A percentile compares a stretch with the other conserved stretches of the same genome.
Conservation (phyloP, 139 green algal genomes). For the Coelastrella sp. region DNA sequence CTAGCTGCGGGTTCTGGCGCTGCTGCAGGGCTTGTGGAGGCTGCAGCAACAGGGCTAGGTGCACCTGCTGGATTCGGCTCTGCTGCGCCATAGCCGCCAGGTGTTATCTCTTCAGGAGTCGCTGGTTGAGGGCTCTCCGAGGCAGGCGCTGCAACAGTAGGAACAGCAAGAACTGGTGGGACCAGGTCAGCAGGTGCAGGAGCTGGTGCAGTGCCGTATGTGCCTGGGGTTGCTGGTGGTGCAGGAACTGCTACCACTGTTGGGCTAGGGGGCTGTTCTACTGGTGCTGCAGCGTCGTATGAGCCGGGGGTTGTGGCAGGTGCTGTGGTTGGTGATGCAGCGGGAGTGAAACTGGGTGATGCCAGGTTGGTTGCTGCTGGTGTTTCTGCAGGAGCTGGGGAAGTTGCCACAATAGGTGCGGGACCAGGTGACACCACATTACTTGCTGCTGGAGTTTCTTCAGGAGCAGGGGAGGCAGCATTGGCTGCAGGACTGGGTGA, state of each 20-base stretch:
- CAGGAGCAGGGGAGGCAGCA: background rate
- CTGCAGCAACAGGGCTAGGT: background rate
- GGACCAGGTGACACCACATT: background rate
- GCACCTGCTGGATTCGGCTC: background rate
- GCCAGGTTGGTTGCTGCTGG: too few relatives aligned
- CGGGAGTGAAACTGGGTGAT: too few relatives aligned
- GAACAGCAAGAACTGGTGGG: background rate
- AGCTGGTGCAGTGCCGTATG: background rate
- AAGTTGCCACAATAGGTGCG: too few relatives aligned
- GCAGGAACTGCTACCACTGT: background rate
- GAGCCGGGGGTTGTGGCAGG: background rate
- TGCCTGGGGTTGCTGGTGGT: background rate
- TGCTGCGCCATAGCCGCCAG: background rate
- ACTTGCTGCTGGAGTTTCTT: background rate
- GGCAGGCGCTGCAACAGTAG: background rate
- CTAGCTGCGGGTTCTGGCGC: background rate
- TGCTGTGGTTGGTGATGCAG: background rate
- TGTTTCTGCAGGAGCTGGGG: too few relatives aligned
- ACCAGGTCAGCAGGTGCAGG: background rate
- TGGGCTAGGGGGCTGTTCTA: too few relatives aligned
- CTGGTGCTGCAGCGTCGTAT: background rate
- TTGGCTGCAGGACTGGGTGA: background rate
- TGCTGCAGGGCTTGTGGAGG: background rate
- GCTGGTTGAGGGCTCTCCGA: background rate
- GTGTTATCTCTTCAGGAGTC: background rate